Evolutionary conservation across 1,284 basidiomycete genomes (phyloP), one percentile per base, ranked within the genome.

Genomic region (Cronartium quercuum): DNA sequence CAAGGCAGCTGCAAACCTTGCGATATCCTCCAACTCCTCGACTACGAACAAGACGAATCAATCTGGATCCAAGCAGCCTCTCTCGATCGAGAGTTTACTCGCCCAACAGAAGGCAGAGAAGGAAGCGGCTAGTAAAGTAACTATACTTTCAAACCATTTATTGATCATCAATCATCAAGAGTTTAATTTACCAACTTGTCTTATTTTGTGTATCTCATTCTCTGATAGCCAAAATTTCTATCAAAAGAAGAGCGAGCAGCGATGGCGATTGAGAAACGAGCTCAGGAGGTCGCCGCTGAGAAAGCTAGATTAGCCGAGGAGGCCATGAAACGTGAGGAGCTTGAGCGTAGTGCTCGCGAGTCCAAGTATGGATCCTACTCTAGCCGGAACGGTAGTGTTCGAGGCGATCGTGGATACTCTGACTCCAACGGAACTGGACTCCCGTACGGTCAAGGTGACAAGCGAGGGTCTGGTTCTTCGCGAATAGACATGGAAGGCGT

Each of bases 201-300:
- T 42, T 1, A 40, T 55, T 4, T 1, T 55, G n/a, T 18, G 3
- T 55, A 7, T 29, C 29, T 57, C 34, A 13, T 57, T 35, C 21
- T 34, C 35, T 38, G 5, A 10, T 9, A 94, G 91, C 92, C 92
- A 41, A 93, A 87, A 82, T 95, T 95, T 84, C 85, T 95, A 21
- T 87, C 90, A 3, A 94, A 90, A 82, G 91, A 92, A 78, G 89
- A 94, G 80, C 87, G 92, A 61, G 91, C 91, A n/a, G 87, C 88
- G 79, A 83, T 94, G 47, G 94, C 93, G 1, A 90, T 95, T 77
- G 88, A 89, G 44, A 90, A 91, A 80, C 88, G 92, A 87, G 66
- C 86, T 88, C 77, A 92, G 91, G 81, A 89, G 92, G 71, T 73
- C 63, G 70, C 70, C 9, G 63, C 63, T 5, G 63, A 73, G 29